Evolutionary conservation across 208 protist genomes (phyloP), one percentile per base, ranked within the genome.

Genomic region (Leishmania aethiopica): DNA sequence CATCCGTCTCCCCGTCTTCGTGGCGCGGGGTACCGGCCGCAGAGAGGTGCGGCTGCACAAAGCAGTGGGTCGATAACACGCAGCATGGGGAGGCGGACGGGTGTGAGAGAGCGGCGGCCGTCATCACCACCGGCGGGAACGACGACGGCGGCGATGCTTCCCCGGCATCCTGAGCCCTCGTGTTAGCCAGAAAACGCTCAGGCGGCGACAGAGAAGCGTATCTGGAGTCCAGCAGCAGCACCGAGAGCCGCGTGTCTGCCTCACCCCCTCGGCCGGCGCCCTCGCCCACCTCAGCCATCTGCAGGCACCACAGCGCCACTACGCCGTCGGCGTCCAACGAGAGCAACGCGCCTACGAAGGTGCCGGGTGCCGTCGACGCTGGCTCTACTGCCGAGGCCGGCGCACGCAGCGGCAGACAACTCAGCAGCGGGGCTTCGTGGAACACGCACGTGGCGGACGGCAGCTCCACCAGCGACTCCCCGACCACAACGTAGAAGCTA

Each of bases 291-390:
- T 19, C 10, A 2, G 47, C 10, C 37, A 60, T 42, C 22, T 45
- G 28, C 53, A 85, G 77, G 62, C 60, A 79, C 87, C 87, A 90
- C 69, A 90, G 79, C 59, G 70, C 87, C 37, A 84, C 55, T 74
- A 87, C 77, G 19, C 87, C 87, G 59, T 86, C 82, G 28, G 82
- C 77, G 32, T 90, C 87, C 53, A 90, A 49, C 37, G 87, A 77
- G 35, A 90, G 66, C 35, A 88, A 45, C 32, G 64, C 32, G 51
- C n/a, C 45, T 11, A 57, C 32, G 3, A 19, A 22, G 15, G 22
- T 25, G 11, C n/a, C 4, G 3, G 69, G 6, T 5, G 15, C 32
- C 25, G 32, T 75, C 22, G n/a, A 32, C 37, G 51, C 35, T 28
- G 19, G 49, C 19, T 17, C 66, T 15, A 3, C 10, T 19, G 59